phyloP scores from a whole-genome alignment of 73 alveolate species.

The Blepharisma japonicum region DNA sequence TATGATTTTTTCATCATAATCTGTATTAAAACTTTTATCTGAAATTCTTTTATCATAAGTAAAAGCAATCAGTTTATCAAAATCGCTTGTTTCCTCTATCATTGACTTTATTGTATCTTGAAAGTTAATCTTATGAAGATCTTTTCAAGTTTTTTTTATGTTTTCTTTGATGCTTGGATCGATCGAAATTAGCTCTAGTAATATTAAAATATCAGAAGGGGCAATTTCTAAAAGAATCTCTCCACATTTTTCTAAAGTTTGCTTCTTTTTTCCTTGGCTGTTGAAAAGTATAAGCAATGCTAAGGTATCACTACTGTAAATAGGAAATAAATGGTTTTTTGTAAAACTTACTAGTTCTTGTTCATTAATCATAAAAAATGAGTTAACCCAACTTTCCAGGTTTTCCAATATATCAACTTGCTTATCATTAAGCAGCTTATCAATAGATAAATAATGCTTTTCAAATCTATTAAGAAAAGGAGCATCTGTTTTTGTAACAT shows the following conservation, averaged over 20 bases:
- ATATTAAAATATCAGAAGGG: neutral
- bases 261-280: neutral
- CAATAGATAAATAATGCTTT: constrained; percentile 38
- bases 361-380: neutral
- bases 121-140: neutral
- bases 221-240: neutral
- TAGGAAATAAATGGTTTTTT: neutral
- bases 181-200: neutral
- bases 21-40: neutral
- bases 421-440: constrained; percentile 18
- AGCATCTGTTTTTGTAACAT: constrained; percentile 38
- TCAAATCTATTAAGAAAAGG: constrained; percentile 68
- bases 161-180: neutral
- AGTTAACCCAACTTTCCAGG: neutral
- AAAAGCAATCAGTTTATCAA: neutral
- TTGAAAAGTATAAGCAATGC: constrained; percentile 9
- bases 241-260: neutral
- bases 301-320: neutral
- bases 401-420: neutral
- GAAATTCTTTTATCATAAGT: neutral
- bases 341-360: neutral
- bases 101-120: neutral
- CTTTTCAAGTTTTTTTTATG: neutral
- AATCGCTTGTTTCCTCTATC: neutral
- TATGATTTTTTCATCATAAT: neutral